A percentile compares a stretch with the other conserved stretches of the same genome.
These are phyloP conservation scores for Akanthomyces lecanii DNA, from an alignment of 2,329 filamentous ascomycete genomes.

Conservation along the genomic window DNA sequence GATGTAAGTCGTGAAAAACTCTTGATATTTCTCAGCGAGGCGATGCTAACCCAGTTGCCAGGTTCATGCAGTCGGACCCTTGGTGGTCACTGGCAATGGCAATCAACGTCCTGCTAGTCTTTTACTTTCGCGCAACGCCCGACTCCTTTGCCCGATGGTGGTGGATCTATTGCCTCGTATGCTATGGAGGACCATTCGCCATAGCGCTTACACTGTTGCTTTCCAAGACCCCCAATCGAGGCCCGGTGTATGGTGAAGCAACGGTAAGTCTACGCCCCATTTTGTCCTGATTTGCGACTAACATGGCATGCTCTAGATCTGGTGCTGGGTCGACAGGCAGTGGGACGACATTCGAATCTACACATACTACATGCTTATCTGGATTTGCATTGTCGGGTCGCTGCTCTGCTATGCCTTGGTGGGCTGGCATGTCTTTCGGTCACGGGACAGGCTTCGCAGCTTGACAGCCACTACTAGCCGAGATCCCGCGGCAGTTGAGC, in stretches of 20 bases:
- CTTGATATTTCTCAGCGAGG: not conserved
- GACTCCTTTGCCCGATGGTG: conserved; percentile 69
- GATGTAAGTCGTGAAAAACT: conserved; percentile 48
- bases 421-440: conserved; percentile 56
- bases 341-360: conserved; percentile 57
- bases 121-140: conserved; percentile 55
- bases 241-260: conserved; percentile 51
- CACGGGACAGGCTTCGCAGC: conserved; percentile 52
- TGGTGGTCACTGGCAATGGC: conserved; percentile 81
- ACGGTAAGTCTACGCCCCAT: conserved; percentile 40
- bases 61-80: conserved; percentile 74
- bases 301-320: conserved; percentile 40
- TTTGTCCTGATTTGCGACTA: not conserved
- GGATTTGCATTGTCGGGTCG: conserved; percentile 55
- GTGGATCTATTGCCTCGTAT: conserved; percentile 65
- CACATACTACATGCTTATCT: conserved; percentile 59
- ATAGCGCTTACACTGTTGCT: conserved; percentile 64
- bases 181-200: conserved; percentile 67
- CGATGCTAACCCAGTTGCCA: conserved; percentile 27
- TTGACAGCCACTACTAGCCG: conserved; percentile 38
- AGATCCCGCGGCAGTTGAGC: conserved; percentile 29
- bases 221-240: conserved; percentile 36
- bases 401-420: conserved; percentile 53
- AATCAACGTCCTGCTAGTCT: conserved; percentile 71
- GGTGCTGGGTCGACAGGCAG: conserved; percentile 56